Percentiles rank a stretch among this genome's conserved stretches.
These are phyloP conservation scores for Nicotiana paniculata DNA, from an alignment of 257 asterid genomes.

Conservation along the genomic window DNA sequence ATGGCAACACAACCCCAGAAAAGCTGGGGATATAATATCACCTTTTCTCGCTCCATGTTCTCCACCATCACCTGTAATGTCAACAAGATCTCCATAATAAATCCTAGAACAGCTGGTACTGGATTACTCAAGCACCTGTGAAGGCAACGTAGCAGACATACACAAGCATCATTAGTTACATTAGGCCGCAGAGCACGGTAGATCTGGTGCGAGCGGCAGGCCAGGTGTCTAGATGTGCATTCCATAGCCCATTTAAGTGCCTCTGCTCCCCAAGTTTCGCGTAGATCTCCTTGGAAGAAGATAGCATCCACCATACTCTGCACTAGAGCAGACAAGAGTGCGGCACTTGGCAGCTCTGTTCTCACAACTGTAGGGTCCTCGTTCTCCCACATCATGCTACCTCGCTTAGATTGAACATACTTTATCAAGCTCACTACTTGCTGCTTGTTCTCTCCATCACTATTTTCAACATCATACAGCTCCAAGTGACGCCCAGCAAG, in stretches of 20 bases:
- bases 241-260: constrained; percentile 99
- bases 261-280: constrained; percentile 98
- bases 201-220: constrained; percentile 97
- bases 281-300: constrained; percentile 98
- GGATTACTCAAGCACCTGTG: constrained; percentile 95
- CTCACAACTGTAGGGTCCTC: constrained; percentile 94
- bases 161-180: constrained; percentile 96
- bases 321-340: constrained; percentile 93
- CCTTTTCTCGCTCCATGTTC: constrained; percentile 98
- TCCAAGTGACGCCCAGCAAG: constrained; percentile 98
- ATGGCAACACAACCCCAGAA: constrained; percentile 99
- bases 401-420: constrained; percentile 94
- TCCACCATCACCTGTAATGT: constrained; percentile 99
- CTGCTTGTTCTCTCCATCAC: constrained; percentile 96
- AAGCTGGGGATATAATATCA: constrained; percentile 94
- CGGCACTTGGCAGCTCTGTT: constrained; percentile 91
- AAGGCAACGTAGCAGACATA: constrained; percentile 86
- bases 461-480: constrained; percentile 91
- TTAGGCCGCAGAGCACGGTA: constrained; percentile 91
- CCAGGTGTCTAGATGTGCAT: constrained; percentile 97
- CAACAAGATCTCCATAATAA: constrained; percentile 82
- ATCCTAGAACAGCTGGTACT: constrained; percentile 89
- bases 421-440: constrained; percentile 95
- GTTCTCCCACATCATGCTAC: constrained; percentile 99
- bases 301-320: constrained; percentile 99